Evolutionary conservation across 768 basidiomycete species (phyloP).

Genomic region (Podaxis pistillaris): DNA sequence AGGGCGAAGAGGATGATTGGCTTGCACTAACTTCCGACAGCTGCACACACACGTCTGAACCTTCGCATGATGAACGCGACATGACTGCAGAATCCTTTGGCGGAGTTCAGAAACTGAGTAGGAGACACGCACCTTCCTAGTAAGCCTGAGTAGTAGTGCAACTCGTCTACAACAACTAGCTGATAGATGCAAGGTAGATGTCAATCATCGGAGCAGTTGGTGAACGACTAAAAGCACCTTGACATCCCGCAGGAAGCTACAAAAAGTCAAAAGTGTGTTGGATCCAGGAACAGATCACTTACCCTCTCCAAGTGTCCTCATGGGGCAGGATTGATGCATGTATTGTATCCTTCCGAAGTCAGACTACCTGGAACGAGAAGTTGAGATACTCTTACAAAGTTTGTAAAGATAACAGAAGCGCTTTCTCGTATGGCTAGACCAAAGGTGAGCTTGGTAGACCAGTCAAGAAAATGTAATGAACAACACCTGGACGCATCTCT

Average conservation of each 20-base stretch:
- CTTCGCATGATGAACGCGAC: constrained; percentile 78
- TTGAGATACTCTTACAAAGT: constrained; percentile 58
- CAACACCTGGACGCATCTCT: constrained; percentile 61
- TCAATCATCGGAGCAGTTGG: not conserved
- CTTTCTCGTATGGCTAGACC: constrained; percentile 62
- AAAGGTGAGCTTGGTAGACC: not conserved
- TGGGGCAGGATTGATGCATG: constrained; percentile 83
- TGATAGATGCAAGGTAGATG: constrained; percentile 20
- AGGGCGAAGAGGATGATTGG: not conserved
- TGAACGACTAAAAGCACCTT: constrained; percentile 33
- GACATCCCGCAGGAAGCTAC: constrained; percentile 73
- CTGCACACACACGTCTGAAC: constrained; percentile 70
- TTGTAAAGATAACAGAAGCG: constrained; percentile 84
- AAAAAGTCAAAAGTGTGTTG: constrained; percentile 9
- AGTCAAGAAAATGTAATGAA: constrained; percentile 11
- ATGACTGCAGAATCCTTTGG: constrained; percentile 46
- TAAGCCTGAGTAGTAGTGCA: constrained; percentile 82
- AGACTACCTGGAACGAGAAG: not conserved
- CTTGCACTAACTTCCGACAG: constrained; percentile 66
- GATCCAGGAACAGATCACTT: constrained; percentile 12
- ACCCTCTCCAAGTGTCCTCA: constrained; percentile 83
- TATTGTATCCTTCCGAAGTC: constrained; percentile 64
- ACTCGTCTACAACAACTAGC: constrained; percentile 79
- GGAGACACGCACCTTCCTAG: constrained; percentile 62
- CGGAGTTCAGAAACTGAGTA: not conserved